phyloP scores from a whole-genome alignment of 352 stramenopile species.

The Phytophthora tentaculata region DNA sequence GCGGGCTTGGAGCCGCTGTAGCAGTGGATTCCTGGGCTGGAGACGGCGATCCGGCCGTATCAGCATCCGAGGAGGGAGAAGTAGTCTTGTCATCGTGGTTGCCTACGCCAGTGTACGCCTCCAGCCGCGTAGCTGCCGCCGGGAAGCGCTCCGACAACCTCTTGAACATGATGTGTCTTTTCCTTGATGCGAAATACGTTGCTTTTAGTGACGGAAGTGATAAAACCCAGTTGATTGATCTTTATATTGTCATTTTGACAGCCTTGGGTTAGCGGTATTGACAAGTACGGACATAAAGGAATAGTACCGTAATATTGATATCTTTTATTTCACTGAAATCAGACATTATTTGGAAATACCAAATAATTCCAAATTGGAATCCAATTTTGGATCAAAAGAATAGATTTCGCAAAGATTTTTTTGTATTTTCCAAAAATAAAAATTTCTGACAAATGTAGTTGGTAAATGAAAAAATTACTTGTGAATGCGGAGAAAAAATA shows the following conservation, averaged over 20 bases:
- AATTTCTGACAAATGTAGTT: no score
- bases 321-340: no score
- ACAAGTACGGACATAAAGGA: not conserved
- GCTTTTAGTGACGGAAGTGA: not conserved
- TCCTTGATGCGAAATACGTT: not conserved
- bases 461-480: no score
- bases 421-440: no score
- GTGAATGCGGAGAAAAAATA: no score
- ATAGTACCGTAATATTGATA: no score
- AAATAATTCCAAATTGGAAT: no score
- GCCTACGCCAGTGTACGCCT: conserved; percentile 55
- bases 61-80: conserved; percentile 30
- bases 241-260: not conserved
- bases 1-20: conserved; percentile 12
- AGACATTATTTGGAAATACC: no score
- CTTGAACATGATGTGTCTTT: conserved; percentile 67
- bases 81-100: conserved; percentile 16
- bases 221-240: not conserved
- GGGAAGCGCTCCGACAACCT: conserved; percentile 81
- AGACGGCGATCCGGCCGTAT: conserved; percentile 21
- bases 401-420: no score
- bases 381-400: no score
- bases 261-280: not conserved
- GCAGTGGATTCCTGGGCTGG: conserved; percentile 16
- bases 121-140: conserved; percentile 66